Percentiles rank a stretch among this genome's conserved stretches.
Evolutionary conservation across 2,329 filamentous ascomycete species (phyloP).

Genomic region (Diaporthe vaccinii): DNA sequence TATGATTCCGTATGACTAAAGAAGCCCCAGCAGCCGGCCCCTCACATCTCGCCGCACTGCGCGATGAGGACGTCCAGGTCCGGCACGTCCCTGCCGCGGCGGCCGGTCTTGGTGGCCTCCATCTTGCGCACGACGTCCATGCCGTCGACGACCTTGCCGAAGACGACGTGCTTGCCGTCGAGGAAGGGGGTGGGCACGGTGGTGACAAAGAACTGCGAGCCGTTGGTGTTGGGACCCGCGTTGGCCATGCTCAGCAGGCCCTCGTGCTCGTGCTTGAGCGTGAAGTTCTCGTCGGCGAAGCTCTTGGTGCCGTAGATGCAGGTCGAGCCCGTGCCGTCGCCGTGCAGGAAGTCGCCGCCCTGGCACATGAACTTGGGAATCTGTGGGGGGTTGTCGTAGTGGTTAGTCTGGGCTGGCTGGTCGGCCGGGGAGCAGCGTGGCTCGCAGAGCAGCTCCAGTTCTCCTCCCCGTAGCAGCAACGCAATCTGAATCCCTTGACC

Average conservation of each 20-base stretch:
- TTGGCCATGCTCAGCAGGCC: slow-evolving; percentile 96
- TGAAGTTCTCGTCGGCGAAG: slow-evolving; percentile 94
- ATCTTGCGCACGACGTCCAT: slow-evolving; percentile 94
- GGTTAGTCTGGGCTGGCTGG: background rate
- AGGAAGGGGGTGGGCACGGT: slow-evolving; percentile 89
- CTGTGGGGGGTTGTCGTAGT: slow-evolving; percentile 57
- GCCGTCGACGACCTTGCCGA: slow-evolving; percentile 89
- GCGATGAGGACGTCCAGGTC: slow-evolving; percentile 86
- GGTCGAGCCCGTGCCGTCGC: slow-evolving; percentile 89
- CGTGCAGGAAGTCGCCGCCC: slow-evolving; percentile 94
- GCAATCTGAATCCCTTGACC: background rate
- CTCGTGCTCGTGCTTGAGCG: slow-evolving; percentile 80
- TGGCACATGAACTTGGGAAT: slow-evolving; percentile 99
- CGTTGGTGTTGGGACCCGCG: slow-evolving; percentile 91
- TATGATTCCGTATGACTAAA: background rate
- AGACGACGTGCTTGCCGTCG: slow-evolving; percentile 94
- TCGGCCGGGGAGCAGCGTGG: slow-evolving; percentile 28
- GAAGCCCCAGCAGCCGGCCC: background rate
- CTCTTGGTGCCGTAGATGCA: slow-evolving; percentile 88
- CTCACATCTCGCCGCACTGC: slow-evolving; percentile 93
- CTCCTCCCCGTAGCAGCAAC: background rate
- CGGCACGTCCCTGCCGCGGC: slow-evolving; percentile 81
- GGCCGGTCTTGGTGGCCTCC: slow-evolving; percentile 88
- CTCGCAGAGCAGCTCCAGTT: background rate
- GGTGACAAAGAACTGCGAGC: slow-evolving; percentile 98